These are phyloP conservation scores for Saturnispora hagleri DNA, from an alignment of 805 yeast genomes.

Conservation along the genomic window DNA sequence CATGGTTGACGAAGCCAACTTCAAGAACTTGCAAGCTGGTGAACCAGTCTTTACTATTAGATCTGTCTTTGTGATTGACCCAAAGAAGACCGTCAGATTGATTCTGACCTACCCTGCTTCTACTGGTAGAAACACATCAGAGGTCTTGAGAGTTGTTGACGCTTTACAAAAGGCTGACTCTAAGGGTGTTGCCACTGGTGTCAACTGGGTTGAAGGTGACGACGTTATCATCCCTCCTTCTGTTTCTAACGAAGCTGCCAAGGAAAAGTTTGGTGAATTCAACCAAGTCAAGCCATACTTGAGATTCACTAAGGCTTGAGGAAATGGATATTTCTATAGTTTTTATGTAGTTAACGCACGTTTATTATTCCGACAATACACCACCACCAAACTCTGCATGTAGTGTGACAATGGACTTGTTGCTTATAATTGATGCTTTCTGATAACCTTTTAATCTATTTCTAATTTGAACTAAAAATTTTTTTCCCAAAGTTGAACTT, in stretches of 20 bases:
- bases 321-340: not conserved
- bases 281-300: slow-evolving; percentile 84
- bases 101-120: slow-evolving; percentile 88
- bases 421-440: too few species aligned
- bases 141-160: slow-evolving; percentile 84
- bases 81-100: slow-evolving; percentile 78
- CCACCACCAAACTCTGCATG: too few species aligned
- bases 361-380: not conserved
- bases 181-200: slow-evolving; percentile 81
- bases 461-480: not conserved
- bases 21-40: slow-evolving; percentile 53
- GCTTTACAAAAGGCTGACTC: slow-evolving; percentile 80
- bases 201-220: slow-evolving; percentile 82
- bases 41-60: slow-evolving; percentile 83
- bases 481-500: not conserved
- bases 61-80: slow-evolving; percentile 88
- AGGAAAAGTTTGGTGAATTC: slow-evolving; percentile 78
- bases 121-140: slow-evolving; percentile 88
- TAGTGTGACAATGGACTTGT: too few species aligned
- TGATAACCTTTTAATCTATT: too few species aligned
- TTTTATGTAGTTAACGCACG: not conserved
- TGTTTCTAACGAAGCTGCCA: slow-evolving; percentile 69
- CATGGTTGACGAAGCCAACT: slow-evolving; percentile 82
- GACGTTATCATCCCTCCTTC: slow-evolving; percentile 90
- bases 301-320: slow-evolving; percentile 43